phyloP scores from a whole-genome alignment of 2,329 filamentous ascomycete species.

The Salinomyces thailandicus region DNA sequence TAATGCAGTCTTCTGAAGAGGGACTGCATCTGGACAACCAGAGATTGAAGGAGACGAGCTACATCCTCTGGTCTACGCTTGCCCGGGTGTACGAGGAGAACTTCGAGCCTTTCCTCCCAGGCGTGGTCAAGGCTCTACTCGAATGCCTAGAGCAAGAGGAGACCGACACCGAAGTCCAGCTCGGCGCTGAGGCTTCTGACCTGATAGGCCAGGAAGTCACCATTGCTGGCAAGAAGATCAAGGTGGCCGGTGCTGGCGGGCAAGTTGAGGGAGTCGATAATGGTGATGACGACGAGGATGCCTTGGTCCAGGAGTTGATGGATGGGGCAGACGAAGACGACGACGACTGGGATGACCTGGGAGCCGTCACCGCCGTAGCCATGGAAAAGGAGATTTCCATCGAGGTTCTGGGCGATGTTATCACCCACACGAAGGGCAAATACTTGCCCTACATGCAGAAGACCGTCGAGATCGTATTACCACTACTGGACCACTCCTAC shows the following conservation, averaged over 20 bases:
- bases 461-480: constrained; percentile 70
- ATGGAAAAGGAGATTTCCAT: constrained; percentile 96
- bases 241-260: constrained; percentile 53
- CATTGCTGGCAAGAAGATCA: constrained; percentile 74
- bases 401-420: constrained; percentile 86
- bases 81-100: constrained; percentile 86
- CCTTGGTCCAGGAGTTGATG: constrained; percentile 41
- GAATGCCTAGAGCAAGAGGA: constrained; percentile 85
- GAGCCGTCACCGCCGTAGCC: constrained; percentile 76
- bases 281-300: constrained; percentile 51
- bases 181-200: constrained; percentile 63
- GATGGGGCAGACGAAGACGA: constrained; percentile 59
- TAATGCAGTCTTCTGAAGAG: constrained; percentile 90
- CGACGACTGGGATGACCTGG: constrained; percentile 74
- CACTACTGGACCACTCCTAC: constrained; percentile 77
- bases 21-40: constrained; percentile 81
- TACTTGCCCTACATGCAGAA: constrained; percentile 80
- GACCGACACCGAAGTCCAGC: constrained; percentile 63
- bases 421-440: constrained; percentile 71
- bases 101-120: constrained; percentile 66
- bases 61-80: constrained; percentile 91
- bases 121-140: constrained; percentile 69
- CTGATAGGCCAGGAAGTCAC: constrained; percentile 66
- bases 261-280: constrained; percentile 43
- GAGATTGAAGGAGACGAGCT: constrained; percentile 87